Evolutionary conservation across 305 asterid species (phyloP), one percentile per base, ranked within the genome.

Genomic region (Caryopteris hybrid): DNA sequence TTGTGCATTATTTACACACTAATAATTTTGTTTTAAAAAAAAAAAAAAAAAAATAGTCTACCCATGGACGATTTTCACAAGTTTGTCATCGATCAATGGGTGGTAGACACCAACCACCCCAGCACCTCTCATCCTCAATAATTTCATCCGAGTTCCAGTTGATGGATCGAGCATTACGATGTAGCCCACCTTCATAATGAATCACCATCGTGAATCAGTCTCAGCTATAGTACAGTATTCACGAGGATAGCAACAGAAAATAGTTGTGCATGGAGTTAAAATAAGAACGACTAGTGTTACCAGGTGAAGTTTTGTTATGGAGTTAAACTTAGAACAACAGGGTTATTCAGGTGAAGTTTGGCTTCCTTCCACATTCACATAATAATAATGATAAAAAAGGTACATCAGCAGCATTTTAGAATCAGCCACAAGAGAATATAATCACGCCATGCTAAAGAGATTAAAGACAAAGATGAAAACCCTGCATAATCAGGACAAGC

Each of bases 61-160:
- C 99, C 90, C 79, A 4, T 89, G 99, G 70, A 94, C 82, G 68
- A 82, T 79, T 79, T 81, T 77, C 78, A 87, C 82, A 53, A 94
- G 84, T 45, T 83, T 72, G 72, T 84, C 96, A 63, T 94, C 95
- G 63, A 94, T 80, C 75, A 94, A 64, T 74, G 92, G 93, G 77
- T 94, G 95, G 89, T 89, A 91, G 43, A 91, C 93, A 47, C 96
- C 99, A 34, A 94, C 97, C 47, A 89, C 96, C 55, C 78, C 85
- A 20, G 99, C 99, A 42, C 77, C 84, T 75, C 80, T 80, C 93
- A 91, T 87, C 80, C 99, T 85, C 84, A 94, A 73, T 61, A 87
- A 42, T 16, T 77, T 69, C 59, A 73, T 84, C 77, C 93, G 80
- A 57, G 68, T 80, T 68, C 95, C 91, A 45, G 84, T 84, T 34